Evolutionary conservation across 768 basidiomycete genomes (phyloP).

Genomic region (Suillus sp.): DNA sequence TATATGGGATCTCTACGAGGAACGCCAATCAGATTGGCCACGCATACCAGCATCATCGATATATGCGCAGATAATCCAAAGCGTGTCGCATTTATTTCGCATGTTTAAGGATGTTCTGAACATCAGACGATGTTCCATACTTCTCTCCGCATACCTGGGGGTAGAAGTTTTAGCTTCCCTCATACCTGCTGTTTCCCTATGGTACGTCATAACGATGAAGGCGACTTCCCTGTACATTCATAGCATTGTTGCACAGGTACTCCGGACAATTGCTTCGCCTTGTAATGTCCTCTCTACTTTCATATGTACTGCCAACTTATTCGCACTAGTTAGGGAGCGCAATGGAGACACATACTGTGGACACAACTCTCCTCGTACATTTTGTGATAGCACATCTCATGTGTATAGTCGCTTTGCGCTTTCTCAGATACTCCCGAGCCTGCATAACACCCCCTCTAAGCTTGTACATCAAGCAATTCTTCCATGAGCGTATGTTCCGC

Average conservation of each 20-base stretch:
- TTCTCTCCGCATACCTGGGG: constrained; percentile 49
- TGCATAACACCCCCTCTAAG: constrained; percentile 53
- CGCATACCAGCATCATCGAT: constrained; percentile 44
- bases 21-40: constrained; percentile 43
- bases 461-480: constrained; percentile 58
- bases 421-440: constrained; percentile 44
- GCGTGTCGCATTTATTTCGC: constrained; percentile 63
- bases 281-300: constrained; percentile 39
- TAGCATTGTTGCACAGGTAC: constrained; percentile 43
- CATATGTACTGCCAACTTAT: constrained; percentile 16
- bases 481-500: constrained; percentile 61
- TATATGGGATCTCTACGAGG: constrained; percentile 78
- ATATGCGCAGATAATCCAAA: constrained; percentile 46
- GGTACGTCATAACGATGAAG: constrained; percentile 38
- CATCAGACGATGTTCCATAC: constrained; percentile 51
- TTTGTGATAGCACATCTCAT: constrained; percentile 56
- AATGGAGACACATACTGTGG: constrained; percentile 61
- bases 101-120: constrained; percentile 65
- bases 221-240: background rate
- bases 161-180: constrained; percentile 48
- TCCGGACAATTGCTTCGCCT: constrained; percentile 66
- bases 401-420: constrained; percentile 49
- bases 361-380: constrained; percentile 54
- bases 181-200: constrained; percentile 64
- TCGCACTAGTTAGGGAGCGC: constrained; percentile 59